Base-by-base conservation (phyloP, 2,329 filamentous ascomycete species). In the Phoma herbarum region DNA sequence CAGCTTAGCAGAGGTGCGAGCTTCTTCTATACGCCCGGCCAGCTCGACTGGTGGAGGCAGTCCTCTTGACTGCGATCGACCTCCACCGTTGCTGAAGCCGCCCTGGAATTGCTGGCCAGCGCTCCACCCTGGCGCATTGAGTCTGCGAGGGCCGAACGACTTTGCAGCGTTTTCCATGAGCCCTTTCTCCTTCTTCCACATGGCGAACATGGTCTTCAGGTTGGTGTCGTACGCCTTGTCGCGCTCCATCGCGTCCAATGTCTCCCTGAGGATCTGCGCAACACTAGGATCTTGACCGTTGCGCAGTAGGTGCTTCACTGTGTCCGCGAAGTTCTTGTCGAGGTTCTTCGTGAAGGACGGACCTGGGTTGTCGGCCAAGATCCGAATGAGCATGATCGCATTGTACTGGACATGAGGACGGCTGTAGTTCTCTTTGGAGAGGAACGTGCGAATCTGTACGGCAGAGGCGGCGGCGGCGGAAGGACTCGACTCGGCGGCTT, bases 311-410 rank as follows among this genome's bases (percentile, higher is more conserved):
- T 91, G 85, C 78, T 93, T 94, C 16, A 91, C 80, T 0, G 88
- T 88, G 41, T 89, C 84, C 52, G 91, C 86, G 72, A 97, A 98
- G 70, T 92, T 92, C 72, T 88, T 84, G 77, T 97, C 93, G 41
- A 98, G 78, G 75, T 96, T 93, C 66, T 90, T 86, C n/a, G 94
- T 97, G 72, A 99, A 99, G 1, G 88, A 92, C 52, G 85, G 84
- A 28, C 94, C 94, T 0, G 95, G 95, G 75, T 99, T 97, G 77
- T 98, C 93, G 67, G 88, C 85, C 65, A 99, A 82, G 71, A 99
- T 99, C 61, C 94, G 90, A 67, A 96, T 84, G 55, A 99, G 85
- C 95, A 98, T 98, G 71, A 98, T 88, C 63, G 92, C 90, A 80
- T 98, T 97, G 84, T 97, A 98, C 78, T 98, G 94, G 67, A 89